These are phyloP conservation scores for Lachnellula cervina DNA, from an alignment of 2,329 filamentous ascomycete species.

Conservation along the genomic window DNA sequence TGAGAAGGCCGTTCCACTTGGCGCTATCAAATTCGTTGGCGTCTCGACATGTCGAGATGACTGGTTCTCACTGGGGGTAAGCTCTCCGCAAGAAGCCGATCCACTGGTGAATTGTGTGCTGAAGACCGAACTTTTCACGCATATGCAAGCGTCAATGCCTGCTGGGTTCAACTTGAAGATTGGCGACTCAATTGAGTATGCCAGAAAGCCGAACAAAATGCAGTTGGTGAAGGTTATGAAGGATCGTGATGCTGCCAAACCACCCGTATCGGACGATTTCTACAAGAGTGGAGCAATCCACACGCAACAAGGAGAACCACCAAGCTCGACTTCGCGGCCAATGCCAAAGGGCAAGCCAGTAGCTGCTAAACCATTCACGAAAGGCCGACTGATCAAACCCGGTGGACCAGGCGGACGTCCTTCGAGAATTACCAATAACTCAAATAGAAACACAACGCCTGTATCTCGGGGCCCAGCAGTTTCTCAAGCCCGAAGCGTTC, in stretches of 20 bases:
- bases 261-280: constrained; percentile 67
- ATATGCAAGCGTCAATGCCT: constrained; percentile 74
- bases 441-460: constrained; percentile 31
- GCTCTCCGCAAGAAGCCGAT: constrained; percentile 87
- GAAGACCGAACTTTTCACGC: constrained; percentile 96
- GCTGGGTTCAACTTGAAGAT: constrained; percentile 74
- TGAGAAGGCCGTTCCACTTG: constrained; percentile 77
- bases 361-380: constrained; percentile 83
- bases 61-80: constrained; percentile 91
- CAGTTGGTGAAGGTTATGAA: constrained; percentile 85
- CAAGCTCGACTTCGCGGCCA: constrained; percentile 75
- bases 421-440: constrained; percentile 59
- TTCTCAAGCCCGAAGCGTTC: constrained; percentile 20
- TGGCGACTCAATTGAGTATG: constrained; percentile 82
- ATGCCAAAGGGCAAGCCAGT: constrained; percentile 85
- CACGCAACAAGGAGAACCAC: constrained; percentile 75
- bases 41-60: constrained; percentile 81
- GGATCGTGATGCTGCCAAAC: constrained; percentile 46
- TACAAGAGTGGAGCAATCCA: constrained; percentile 95
- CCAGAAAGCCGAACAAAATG: constrained; percentile 95
- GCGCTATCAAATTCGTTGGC: constrained; percentile 83
- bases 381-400: constrained; percentile 85
- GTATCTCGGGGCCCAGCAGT: constrained; percentile 17
- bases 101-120: constrained; percentile 90
- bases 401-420: constrained; percentile 80